These are phyloP conservation scores for Pyricularia pennisetigena DNA, from an alignment of 2,329 filamentous ascomycete genomes.

Conservation along the genomic window DNA sequence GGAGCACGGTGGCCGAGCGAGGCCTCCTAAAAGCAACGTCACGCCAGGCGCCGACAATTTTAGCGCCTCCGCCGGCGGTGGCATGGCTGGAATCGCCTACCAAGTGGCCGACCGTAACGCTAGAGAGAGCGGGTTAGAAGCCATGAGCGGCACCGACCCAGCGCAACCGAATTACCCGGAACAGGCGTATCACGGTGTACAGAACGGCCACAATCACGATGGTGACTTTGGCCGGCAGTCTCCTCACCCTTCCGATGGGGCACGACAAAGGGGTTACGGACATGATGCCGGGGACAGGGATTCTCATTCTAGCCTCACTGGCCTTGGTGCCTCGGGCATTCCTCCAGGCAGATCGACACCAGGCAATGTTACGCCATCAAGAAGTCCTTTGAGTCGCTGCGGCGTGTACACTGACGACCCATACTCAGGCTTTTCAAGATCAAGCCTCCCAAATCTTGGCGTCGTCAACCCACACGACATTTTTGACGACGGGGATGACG, in stretches of 20 bases:
- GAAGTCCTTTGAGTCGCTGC: slow-evolving; percentile 36
- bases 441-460: slow-evolving; percentile 39
- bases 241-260: slow-evolving; percentile 6
- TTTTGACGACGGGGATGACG: slow-evolving; percentile 81
- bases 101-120: slow-evolving; percentile 55
- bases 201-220: background rate
- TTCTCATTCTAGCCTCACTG: slow-evolving; percentile 32
- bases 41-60: slow-evolving; percentile 62
- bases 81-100: slow-evolving; percentile 58
- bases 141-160: slow-evolving; percentile 32
- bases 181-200: slow-evolving; percentile 15
- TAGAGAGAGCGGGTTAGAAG: slow-evolving; percentile 55
- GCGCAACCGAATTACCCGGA: slow-evolving; percentile 14
- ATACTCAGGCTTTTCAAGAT: slow-evolving; percentile 49
- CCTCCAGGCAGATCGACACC: slow-evolving; percentile 25
- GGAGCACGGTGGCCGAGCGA: slow-evolving; percentile 15
- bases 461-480: slow-evolving; percentile 71
- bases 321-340: slow-evolving; percentile 22
- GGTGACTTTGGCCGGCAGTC: background rate
- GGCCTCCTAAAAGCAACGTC: slow-evolving; percentile 25
- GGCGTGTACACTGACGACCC: slow-evolving; percentile 52
- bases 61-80: slow-evolving; percentile 50
- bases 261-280: slow-evolving; percentile 9
- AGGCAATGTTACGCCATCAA: slow-evolving; percentile 26
- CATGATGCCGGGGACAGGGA: slow-evolving; percentile 21